A percentile compares a stretch with the other conserved stretches of the same genome.
Evolutionary conservation across 352 stramenopile genomes (phyloP).

Genomic region (Porosira glacialis): DNA sequence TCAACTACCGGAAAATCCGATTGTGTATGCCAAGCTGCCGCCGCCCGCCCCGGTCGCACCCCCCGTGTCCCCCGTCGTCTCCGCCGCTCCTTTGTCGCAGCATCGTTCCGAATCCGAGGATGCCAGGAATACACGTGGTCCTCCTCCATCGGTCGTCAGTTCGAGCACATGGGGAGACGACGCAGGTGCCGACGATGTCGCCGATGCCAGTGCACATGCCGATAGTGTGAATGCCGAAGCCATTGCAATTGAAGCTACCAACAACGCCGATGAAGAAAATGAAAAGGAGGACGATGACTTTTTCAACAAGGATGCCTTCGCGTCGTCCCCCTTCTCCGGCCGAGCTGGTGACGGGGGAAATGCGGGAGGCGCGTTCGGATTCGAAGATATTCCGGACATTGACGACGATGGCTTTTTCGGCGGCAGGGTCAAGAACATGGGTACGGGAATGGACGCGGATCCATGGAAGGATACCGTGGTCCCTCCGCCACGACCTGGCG

Average conservation of each 20-base stretch:
- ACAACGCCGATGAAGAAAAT: neutral
- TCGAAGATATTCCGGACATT: slow-evolving; percentile 1
- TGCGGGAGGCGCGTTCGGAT: too few species aligned
- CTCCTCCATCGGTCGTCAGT: neutral
- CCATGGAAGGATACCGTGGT: too few species aligned
- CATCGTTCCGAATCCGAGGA: neutral
- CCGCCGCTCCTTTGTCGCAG: neutral
- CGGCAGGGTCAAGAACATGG: too few species aligned
- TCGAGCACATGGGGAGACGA: neutral
- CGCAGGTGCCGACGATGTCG: neutral
- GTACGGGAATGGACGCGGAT: too few species aligned
- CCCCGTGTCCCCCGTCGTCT: neutral
- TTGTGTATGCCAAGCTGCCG: too few species aligned
- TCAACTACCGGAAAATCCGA: too few species aligned
- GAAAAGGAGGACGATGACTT: slow-evolving; percentile 26
- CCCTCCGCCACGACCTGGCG: too few species aligned
- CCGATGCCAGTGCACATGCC: neutral
- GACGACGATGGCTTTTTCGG: slow-evolving; percentile 28
- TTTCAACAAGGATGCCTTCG: slow-evolving; percentile 40
- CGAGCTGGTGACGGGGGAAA: slow-evolving; percentile 4
- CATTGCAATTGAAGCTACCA: neutral
- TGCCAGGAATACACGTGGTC: neutral
- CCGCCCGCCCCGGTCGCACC: too few species aligned
- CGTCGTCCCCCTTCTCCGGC: slow-evolving; percentile 24
- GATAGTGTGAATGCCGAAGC: neutral